Conservation (phyloP, 1,284 basidiomycete species). For the Leccinum subspadiceum region DNA sequence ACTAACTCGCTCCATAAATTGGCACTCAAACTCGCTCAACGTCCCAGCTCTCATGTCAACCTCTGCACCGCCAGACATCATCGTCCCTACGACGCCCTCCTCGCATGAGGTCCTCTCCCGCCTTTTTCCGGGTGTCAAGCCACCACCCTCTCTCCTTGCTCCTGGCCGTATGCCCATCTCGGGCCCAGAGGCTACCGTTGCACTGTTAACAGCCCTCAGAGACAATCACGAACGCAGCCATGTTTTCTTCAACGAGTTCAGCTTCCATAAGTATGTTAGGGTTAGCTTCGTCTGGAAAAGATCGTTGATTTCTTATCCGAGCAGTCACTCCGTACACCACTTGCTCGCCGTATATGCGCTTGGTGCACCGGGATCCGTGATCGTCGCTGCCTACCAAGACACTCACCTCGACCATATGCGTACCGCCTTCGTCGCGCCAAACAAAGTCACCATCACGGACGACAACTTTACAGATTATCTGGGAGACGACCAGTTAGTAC, state of each 20-base stretch:
- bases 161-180: conserved; percentile 46
- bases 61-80: no score
- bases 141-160: conserved; percentile 35
- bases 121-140: conserved; percentile 42
- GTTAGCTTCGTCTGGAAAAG: not conserved
- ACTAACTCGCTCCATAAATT: no score
- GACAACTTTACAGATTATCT: conserved; percentile 43
- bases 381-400: conserved; percentile 38
- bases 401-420: conserved; percentile 36
- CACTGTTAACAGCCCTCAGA: conserved; percentile 45
- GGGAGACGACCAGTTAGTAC: conserved; percentile 39
- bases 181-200: conserved; percentile 45
- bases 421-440: conserved; percentile 36
- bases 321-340: conserved; percentile 43
- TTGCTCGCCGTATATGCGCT: conserved; percentile 42
- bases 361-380: conserved; percentile 38
- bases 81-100: conserved; percentile 8
- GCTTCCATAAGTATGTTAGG: conserved; percentile 54
- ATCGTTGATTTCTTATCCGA: conserved; percentile 1
- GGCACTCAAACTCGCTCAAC: no score
- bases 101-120: conserved; percentile 17
- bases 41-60: no score
- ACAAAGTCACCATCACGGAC: conserved; percentile 32
- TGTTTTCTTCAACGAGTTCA: conserved; percentile 58
- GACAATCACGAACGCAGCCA: conserved; percentile 60